Conservation (phyloP, 768 basidiomycete genomes). For the Kwoniella newhampshirensis region DNA sequence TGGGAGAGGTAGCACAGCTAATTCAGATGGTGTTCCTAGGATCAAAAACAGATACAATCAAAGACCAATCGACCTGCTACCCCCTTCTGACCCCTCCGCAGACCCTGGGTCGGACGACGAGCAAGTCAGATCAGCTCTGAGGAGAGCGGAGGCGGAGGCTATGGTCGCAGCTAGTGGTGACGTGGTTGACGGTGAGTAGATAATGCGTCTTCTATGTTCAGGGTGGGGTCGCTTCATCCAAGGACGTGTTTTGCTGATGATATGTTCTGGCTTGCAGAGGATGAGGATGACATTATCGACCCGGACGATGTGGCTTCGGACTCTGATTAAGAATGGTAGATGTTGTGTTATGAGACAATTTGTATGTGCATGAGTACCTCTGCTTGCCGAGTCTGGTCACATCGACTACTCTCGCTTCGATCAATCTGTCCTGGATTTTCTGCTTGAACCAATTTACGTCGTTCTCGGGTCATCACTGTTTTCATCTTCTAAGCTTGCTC, state of each 20-base stretch:
- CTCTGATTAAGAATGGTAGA: slow-evolving; percentile 20
- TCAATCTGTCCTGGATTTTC: no score
- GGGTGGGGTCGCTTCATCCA: no score
- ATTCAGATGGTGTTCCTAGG: slow-evolving; percentile 53
- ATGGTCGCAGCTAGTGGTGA: slow-evolving; percentile 62
- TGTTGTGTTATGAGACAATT: slow-evolving; percentile 1
- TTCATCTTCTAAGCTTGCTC: no score
- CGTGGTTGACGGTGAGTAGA: slow-evolving; percentile 62
- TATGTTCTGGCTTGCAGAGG: background rate
- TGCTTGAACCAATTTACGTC: no score
- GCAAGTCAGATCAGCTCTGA: slow-evolving; percentile 60
- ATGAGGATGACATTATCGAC: slow-evolving; percentile 41
- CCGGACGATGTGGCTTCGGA: slow-evolving; percentile 46
- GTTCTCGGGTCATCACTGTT: no score
- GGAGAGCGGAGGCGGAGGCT: slow-evolving; percentile 60
- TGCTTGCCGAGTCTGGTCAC: background rate
- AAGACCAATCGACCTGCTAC: slow-evolving; percentile 62
- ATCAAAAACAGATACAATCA: slow-evolving; percentile 71
- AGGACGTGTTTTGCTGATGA: background rate
- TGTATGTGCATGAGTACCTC: slow-evolving; percentile 5
- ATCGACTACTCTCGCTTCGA: no score
- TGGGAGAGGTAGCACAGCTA: background rate
- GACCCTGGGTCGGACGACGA: slow-evolving; percentile 56
- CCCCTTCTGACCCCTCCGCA: slow-evolving; percentile 28
- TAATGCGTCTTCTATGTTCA: no score